Percentiles rank a stretch among this genome's conserved stretches.
Conservation (phyloP, 208 protist species). For the Acanthamoeba divionensis region DNA sequence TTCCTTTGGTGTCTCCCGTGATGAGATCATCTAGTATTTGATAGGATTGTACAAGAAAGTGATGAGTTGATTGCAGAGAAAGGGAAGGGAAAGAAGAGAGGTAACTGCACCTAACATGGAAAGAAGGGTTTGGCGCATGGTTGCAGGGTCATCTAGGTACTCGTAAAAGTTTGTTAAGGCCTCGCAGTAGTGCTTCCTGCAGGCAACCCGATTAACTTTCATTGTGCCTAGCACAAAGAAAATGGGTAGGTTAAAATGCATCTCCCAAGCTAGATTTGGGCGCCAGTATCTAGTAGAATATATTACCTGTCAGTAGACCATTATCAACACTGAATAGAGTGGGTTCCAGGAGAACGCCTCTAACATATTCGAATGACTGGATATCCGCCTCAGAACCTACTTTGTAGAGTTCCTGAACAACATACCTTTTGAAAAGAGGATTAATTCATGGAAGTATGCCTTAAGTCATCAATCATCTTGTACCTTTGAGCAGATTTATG, state of each 20-base stretch:
- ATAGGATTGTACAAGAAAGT: too few relatives aligned
- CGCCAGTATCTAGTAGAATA: too few relatives aligned
- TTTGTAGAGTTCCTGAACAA: background rate
- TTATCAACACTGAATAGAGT: background rate
- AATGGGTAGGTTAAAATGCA: too few relatives aligned
- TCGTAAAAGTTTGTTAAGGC: background rate
- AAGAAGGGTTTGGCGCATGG: background rate
- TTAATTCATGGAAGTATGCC: too few relatives aligned
- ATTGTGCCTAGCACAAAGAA: background rate
- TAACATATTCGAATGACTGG: background rate
- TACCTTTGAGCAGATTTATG: background rate
- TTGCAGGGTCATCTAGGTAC: background rate
- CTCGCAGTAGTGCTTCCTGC: background rate
- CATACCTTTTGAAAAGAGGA: background rate
- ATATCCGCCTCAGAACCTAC: background rate
- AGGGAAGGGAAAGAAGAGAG: too few relatives aligned
- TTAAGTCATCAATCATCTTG: background rate
- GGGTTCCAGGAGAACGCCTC: background rate
- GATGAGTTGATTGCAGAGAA: too few relatives aligned
- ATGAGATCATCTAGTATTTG: too few relatives aligned
- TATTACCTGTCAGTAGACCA: background rate
- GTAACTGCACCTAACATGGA: background rate
- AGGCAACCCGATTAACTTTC: background rate
- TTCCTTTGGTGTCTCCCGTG: too few relatives aligned
- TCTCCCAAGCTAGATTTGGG: too few relatives aligned